Evolutionary conservation across 75 land plant species (phyloP), one percentile per base, ranked within the genome.

Genomic region (Sequoia sempervirens): DNA sequence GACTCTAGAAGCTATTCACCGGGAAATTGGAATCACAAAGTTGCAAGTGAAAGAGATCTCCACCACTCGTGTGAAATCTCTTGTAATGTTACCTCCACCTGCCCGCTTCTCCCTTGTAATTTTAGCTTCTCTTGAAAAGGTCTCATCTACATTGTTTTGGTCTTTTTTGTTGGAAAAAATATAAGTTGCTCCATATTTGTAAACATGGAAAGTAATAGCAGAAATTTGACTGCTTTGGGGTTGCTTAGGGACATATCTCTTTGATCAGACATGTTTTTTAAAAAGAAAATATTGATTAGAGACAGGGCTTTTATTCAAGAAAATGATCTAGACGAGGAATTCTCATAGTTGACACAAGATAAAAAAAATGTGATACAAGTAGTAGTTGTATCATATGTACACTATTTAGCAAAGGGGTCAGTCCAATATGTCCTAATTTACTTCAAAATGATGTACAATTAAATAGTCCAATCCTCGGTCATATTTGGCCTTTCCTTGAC

Each of bases 1-100:
- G 84, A 84, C 87, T 12, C 89, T 96, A 15, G 96, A 96, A 54
- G 81, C 89, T 4, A 87, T 96, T 15, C 82, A 92, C 40, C 78
- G 85, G 79, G 88, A 80, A 54, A 88, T 93, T 28, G 95, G 94
- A 4, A 18, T 85, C 34, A 58, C 82, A 52, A 79, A 82, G 46
- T 82, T 92, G 45, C 87, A 82, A 52, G 92, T 91, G 28, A 88
- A 89, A 80, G 89, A 92, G 45, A 79, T 83, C 61, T 69, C 20
- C 14, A 47, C 85, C 12, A 38, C 82, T 4, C 38, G 83, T 5
- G 52, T 68, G 4, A 89, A 64, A 81, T 56, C 30, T 82, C 85
- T 17, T 81, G 41, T 32, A 85, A 87, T 43, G 84, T 85, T 81
- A 56, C 76, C 79, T 26, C 79, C 80, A 37, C 75, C 87, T 34